Evolutionary conservation across 345 rosid species (phyloP), one percentile per base, ranked within the genome.

Genomic region (Camelina laxa): DNA sequence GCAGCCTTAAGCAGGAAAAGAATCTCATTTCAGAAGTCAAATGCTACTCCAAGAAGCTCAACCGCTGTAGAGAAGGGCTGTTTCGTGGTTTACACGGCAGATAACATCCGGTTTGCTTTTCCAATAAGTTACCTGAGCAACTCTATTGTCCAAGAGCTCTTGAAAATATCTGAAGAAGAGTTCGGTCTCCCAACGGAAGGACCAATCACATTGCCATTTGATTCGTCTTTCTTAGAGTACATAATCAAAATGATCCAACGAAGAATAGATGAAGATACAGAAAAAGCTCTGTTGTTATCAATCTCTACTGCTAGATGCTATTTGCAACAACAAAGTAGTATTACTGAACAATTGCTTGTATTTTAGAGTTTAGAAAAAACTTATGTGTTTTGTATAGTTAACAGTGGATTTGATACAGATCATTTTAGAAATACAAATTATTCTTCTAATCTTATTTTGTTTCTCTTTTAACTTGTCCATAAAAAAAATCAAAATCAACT

Each of bases 151-250:
- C 69, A 69, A 63, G 80, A 83, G 41, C 78, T 85, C 38, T 70
- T 83, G 30, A 78, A 42, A 16, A 77, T 83, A 35, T 59, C 84
- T 9, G 86, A 75, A 70, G 83, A 83, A 74, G 86, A 77, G 44
- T 79, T 79, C 7, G 79, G 84, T 4, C 64, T 83, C 0, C 74
- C 83, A 0, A 50, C 51, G 0, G 65, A 56, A 3, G 75, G 81
- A 36, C 84, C 80, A 1, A 84, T 84, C 71, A 81, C 69, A 54
- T 22, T 54, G 16, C 73, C 83, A 9, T 79, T 75, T 7, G 80
- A 86, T 64, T 68, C 73, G 0, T 35, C 3, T 5, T 77, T 78
- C 55, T 0, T 82, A 39, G 67, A 73, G 21, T 75, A 79, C 54
- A 30, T 86, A 0, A 45, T 77, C 12, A 60, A 60, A 19, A 12